Base-by-base conservation (phyloP, 305 asterid genomes). In the Fraxinus latifolia region DNA sequence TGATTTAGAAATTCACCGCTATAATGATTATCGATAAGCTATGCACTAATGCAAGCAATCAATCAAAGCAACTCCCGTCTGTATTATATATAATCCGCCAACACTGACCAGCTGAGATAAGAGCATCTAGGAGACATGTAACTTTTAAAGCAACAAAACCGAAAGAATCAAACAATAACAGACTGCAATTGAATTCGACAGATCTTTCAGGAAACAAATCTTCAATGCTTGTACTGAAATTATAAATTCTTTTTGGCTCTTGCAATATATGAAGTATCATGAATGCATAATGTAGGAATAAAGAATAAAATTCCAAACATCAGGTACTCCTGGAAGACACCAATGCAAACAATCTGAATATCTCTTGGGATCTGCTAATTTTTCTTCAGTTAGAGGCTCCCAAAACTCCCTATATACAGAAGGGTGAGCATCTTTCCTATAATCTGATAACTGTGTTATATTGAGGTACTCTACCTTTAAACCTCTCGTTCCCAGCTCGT, bases 261-360 rank as follows among this genome's bases (percentile, higher is more conserved):
- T 42, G 53, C 53, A 42, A 42, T 11, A 42, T 42, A 42, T 42
- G 53, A 12, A 2, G n/a, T 50, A 62, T 78, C 19, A 67, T 7
- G 82, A 77, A 14, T 74, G 70, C 33, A 90, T 34, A 60, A 93
- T 89, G 39, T 91, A 86, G 19, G 93, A 84, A 79, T 82, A 89
- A 33, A 94, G 90, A 62, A 93, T 80, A 15, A 93, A 83, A 62
- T 94, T 94, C 98, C 98, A 94, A 15, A 86, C 86, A 84, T 93
- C 96, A 5, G 97, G 98, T n/a, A 94, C 91, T 65, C 98, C 97
- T 0, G 98, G 96, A 25, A 94, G 94, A 72, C 98, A 94, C 97
- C 97, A 94, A 73, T 93, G 98, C 1, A 79, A 58, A 55, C 97
- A 94, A 60, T 94, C 98, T 19, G 92, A 72, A 71, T 89, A 86